Conservation (phyloP, 495 filamentous ascomycete species). For the Bathelium albidoporum region DNA sequence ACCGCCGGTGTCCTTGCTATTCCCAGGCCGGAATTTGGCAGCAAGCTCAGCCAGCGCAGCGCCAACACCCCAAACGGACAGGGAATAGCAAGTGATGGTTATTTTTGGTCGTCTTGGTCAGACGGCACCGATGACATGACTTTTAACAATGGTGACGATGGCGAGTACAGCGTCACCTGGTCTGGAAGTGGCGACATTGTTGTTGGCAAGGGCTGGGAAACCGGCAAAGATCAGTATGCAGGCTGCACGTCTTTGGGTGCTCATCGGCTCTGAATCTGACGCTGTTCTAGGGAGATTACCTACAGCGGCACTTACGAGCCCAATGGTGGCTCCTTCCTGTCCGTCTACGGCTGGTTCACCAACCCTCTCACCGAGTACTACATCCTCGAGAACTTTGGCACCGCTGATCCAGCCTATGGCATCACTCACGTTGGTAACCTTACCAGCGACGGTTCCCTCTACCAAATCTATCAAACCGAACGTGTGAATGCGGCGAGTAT, state of each 20-base stretch:
- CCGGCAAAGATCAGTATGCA: conserved; percentile 15
- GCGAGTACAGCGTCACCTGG: conserved; percentile 22
- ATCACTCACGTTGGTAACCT: conserved; percentile 5
- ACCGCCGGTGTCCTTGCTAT: neutral
- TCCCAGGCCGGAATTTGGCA: neutral
- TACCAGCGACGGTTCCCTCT: conserved; percentile 20
- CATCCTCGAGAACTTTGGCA: conserved; percentile 50
- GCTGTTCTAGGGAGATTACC: conserved; percentile 36
- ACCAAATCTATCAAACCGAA: conserved; percentile 16
- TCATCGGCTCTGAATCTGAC: neutral
- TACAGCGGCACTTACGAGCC: conserved; percentile 47
- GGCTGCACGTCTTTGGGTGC: neutral
- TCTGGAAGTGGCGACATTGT: conserved; percentile 23
- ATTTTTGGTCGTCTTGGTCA: conserved; percentile 27
- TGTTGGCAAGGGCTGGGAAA: conserved; percentile 26
- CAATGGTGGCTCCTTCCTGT: conserved; percentile 49
- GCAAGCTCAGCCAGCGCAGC: neutral
- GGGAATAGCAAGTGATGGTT: conserved; percentile 15
- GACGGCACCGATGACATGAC: conserved; percentile 19
- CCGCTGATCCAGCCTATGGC: conserved; percentile 37
- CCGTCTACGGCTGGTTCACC: conserved; percentile 54
- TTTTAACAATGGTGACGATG: conserved; percentile 23
- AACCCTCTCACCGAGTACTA: conserved; percentile 57
- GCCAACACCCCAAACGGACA: neutral
- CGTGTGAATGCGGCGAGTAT: conserved; percentile 39